A percentile compares a stretch with the other conserved stretches of the same genome.
phyloP scores from a whole-genome alignment of 1,139 yeast species.

The Saccharomyces hybrid region DNA sequence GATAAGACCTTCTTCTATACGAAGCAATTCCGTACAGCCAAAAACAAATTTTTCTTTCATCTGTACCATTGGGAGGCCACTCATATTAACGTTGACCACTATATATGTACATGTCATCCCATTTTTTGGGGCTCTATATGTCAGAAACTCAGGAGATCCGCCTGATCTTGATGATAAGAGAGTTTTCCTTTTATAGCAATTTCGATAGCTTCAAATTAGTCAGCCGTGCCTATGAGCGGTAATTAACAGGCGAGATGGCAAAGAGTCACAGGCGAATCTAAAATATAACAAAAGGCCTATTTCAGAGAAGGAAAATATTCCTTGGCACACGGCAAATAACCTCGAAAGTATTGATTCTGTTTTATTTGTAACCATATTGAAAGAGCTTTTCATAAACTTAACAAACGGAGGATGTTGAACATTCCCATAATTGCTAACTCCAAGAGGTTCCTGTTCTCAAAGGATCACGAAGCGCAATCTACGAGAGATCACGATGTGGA shows the following conservation, averaged over 20 bases:
- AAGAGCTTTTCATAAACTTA: background rate
- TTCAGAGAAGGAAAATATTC: background rate
- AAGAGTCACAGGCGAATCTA: background rate
- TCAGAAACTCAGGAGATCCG: background rate
- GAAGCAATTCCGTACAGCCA: background rate
- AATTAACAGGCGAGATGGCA: background rate
- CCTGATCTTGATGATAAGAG: background rate
- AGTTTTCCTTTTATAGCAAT: background rate
- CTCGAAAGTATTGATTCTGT: background rate
- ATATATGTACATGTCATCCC: background rate
- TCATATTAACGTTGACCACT: background rate
- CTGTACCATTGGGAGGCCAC: background rate
- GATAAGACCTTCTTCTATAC: background rate
- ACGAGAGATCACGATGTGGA: background rate
- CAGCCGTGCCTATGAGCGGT: constrained; percentile 1
- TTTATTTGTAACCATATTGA: background rate
- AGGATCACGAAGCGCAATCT: background rate
- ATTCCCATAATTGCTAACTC: background rate
- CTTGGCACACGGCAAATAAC: background rate
- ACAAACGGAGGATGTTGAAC: background rate
- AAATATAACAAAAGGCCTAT: background rate
- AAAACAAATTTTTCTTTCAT: background rate
- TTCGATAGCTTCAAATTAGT: background rate
- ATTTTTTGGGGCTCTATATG: background rate
- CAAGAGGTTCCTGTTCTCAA: background rate